Conservation (phyloP, 2,329 filamentous ascomycete species). For the Fusarium nematophilum region DNA sequence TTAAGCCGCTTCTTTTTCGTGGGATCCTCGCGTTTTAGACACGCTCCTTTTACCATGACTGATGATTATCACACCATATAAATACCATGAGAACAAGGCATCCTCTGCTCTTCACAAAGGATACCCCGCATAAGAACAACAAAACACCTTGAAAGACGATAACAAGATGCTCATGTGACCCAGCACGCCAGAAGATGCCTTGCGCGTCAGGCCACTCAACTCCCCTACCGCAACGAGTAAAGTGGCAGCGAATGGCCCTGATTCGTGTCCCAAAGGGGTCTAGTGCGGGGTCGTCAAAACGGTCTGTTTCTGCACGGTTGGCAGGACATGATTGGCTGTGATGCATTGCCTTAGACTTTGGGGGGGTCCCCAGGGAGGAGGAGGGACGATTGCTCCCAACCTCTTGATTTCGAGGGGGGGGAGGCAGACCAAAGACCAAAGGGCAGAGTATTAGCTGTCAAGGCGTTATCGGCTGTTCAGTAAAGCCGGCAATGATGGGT, state of each 20-base stretch:
- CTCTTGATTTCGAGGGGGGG: conserved; percentile 38
- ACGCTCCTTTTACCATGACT: too few species aligned
- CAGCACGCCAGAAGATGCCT: too few species aligned
- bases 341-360: conserved; percentile 27
- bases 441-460: too few species aligned
- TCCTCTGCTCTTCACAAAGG: too few species aligned
- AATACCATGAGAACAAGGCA: too few species aligned
- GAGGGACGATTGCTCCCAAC: conserved; percentile 27
- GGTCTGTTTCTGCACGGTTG: conserved; percentile 35
- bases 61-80: too few species aligned
- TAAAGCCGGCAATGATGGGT: conserved; percentile 5
- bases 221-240: conserved; percentile 40
- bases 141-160: too few species aligned
- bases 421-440: conserved; percentile 2
- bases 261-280: neutral
- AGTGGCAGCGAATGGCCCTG: conserved; percentile 25
- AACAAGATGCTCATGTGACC: too few species aligned
- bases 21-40: too few species aligned
- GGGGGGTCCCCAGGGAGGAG: neutral
- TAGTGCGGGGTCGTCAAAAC: conserved; percentile 40
- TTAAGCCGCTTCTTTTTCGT: too few species aligned
- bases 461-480: conserved; percentile 5
- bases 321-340: conserved; percentile 39
- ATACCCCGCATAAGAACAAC: too few species aligned
- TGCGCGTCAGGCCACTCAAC: conserved; percentile 38